phyloP scores from a whole-genome alignment of 2,329 filamentous ascomycete genomes.

The Claviceps cyperi region DNA sequence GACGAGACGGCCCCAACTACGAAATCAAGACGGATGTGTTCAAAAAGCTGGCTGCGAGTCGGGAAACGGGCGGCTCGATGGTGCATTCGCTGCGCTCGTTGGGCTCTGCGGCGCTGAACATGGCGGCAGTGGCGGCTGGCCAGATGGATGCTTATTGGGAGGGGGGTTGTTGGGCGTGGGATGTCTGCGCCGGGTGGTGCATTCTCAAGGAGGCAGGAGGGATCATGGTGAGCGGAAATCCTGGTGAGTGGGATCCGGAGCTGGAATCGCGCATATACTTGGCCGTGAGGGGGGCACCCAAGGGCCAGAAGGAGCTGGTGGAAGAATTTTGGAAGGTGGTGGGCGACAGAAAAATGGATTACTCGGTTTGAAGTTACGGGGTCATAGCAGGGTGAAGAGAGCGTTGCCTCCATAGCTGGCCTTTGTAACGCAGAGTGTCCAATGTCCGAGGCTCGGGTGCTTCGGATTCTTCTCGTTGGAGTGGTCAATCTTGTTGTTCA shows the following conservation, averaged over 20 bases:
- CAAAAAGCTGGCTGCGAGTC: conserved; percentile 39
- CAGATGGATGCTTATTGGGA: conserved; percentile 68
- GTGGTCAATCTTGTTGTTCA: no score
- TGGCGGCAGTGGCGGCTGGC: conserved; percentile 58
- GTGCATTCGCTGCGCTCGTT: conserved; percentile 58
- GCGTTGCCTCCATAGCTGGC: no score
- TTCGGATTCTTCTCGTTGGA: no score
- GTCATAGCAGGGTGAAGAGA: no score
- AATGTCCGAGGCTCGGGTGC: no score
- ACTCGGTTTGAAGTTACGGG: conserved; percentile 15
- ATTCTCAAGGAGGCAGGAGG: conserved; percentile 64
- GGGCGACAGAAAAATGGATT: conserved; percentile 38
- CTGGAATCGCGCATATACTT: conserved; percentile 48
- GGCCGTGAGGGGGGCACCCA: conserved; percentile 44
- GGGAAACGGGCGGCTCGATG: conserved; percentile 56
- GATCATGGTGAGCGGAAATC: conserved; percentile 56
- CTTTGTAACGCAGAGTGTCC: no score
- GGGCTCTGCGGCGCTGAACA: conserved; percentile 61
- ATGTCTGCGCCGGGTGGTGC: conserved; percentile 70
- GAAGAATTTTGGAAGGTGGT: conserved; percentile 51
- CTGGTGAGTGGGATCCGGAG: conserved; percentile 52
- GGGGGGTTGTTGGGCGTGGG: conserved; percentile 74
- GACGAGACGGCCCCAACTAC: conserved; percentile 55
- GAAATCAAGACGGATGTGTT: conserved; percentile 55
- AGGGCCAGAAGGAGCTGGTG: conserved; percentile 45